phyloP scores from a whole-genome alignment of 345 rosid genomes.

The Moricandia arvensis region DNA sequence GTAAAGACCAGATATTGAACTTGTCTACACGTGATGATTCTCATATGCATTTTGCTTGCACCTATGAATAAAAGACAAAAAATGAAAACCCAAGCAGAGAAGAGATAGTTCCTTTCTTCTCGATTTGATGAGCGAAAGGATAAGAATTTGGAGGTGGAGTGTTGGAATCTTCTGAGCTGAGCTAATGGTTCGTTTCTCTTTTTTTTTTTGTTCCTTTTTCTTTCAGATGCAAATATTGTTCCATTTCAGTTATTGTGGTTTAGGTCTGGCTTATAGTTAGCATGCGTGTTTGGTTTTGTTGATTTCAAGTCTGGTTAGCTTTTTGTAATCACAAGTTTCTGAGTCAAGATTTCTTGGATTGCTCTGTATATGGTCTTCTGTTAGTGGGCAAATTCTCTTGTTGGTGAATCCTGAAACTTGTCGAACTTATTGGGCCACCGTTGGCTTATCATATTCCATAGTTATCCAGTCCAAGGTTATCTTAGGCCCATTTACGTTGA shows the following conservation, averaged over 20 bases:
- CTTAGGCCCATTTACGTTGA: background rate
- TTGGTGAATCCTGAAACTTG: background rate
- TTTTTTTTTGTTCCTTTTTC: background rate
- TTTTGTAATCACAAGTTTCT: constrained; percentile 18
- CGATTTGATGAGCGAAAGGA: constrained; percentile 1
- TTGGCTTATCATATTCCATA: background rate
- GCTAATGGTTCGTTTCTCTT: background rate
- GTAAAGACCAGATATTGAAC: constrained; percentile 15
- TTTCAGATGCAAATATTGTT: constrained; percentile 14
- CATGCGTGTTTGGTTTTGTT: constrained; percentile 9
- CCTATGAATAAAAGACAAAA: background rate
- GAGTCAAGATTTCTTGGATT: background rate
- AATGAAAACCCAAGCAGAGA: background rate
- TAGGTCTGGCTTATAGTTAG: background rate
- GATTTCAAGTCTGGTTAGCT: constrained; percentile 16
- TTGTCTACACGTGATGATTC: constrained; percentile 20
- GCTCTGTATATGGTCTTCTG: background rate
- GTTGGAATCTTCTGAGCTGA: constrained; percentile 28
- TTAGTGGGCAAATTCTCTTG: background rate
- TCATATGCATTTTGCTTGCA: background rate
- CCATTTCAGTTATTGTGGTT: background rate
- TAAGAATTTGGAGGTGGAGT: constrained; percentile 26
- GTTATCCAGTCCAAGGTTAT: background rate
- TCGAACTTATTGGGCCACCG: background rate
- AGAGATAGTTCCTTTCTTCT: constrained; percentile 18